These are phyloP conservation scores for Mollisia scopiformis DNA, from an alignment of 2,329 filamentous ascomycete genomes.

Conservation along the genomic window DNA sequence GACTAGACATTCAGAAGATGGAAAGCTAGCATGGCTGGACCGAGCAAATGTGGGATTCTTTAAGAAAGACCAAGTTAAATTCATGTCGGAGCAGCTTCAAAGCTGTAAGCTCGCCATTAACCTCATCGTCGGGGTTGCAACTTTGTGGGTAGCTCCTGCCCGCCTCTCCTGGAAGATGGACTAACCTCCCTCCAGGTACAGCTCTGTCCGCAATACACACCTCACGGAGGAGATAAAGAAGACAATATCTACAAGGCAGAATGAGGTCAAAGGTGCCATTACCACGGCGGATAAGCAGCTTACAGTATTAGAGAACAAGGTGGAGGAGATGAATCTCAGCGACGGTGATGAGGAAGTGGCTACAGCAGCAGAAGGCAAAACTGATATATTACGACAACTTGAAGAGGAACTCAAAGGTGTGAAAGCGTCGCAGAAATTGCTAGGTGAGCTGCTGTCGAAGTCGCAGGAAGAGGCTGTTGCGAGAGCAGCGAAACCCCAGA, in stretches of 20 bases:
- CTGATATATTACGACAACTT: constrained; percentile 25
- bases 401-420: constrained; percentile 26
- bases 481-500: constrained; percentile 22
- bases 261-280: constrained; percentile 33
- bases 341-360: constrained; percentile 20
- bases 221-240: constrained; percentile 38
- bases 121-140: constrained; percentile 35
- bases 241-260: constrained; percentile 34
- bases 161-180: constrained; percentile 13
- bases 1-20: constrained; percentile 38
- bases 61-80: constrained; percentile 38
- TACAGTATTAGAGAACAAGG: constrained; percentile 30
- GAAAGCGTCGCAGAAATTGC: constrained; percentile 27
- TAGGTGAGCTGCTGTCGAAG: constrained; percentile 28
- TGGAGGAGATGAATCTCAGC: constrained; percentile 33
- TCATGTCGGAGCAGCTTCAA: constrained; percentile 40
- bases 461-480: constrained; percentile 28
- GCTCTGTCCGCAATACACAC: constrained; percentile 37
- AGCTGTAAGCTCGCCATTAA: constrained; percentile 38
- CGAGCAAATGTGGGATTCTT: constrained; percentile 40
- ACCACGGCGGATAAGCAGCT: constrained; percentile 29
- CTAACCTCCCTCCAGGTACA: constrained; percentile 34
- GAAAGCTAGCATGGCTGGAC: constrained; percentile 37
- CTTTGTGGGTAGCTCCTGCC: constrained; percentile 34
- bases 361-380: constrained; percentile 18